Percentiles rank a stretch among this genome's conserved stretches.
phyloP scores from a whole-genome alignment of 1,284 basidiomycete genomes.

The Trichosporon asahii region DNA sequence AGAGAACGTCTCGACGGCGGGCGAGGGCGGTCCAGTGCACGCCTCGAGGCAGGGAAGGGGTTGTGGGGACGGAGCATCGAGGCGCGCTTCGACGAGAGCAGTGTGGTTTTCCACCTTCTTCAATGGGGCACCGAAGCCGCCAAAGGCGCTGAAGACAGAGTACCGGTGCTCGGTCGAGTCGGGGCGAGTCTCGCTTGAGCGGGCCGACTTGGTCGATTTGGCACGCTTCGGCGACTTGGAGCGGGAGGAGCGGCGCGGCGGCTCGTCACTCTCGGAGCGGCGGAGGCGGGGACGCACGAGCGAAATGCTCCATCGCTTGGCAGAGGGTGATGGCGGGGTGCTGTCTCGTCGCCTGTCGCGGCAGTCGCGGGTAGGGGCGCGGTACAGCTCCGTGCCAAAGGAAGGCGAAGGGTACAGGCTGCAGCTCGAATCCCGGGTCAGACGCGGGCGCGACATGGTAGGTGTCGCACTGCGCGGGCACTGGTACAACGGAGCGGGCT shows the following conservation, averaged over 20 bases:
- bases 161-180: not conserved
- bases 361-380: not conserved
- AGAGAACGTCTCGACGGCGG: not conserved
- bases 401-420: not conserved
- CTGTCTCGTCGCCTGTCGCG: not conserved
- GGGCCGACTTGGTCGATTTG: slow-evolving; percentile 1
- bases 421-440: not conserved
- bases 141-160: not conserved
- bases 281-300: not conserved
- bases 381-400: not conserved
- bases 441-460: not conserved
- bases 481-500: not conserved
- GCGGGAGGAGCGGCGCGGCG: not conserved
- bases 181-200: not conserved
- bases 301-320: not conserved
- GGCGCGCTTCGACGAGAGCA: not conserved
- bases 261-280: not conserved
- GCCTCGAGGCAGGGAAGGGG: not conserved
- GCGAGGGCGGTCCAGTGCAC: slow-evolving; percentile 1
- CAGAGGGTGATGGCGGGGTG: not conserved
- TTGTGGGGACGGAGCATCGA: not conserved
- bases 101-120: not conserved
- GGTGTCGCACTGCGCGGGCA: slow-evolving; percentile 1
- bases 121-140: not conserved
- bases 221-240: not conserved